Evolutionary conservation across 768 basidiomycete genomes (phyloP).

Genomic region (Suillus luteus): DNA sequence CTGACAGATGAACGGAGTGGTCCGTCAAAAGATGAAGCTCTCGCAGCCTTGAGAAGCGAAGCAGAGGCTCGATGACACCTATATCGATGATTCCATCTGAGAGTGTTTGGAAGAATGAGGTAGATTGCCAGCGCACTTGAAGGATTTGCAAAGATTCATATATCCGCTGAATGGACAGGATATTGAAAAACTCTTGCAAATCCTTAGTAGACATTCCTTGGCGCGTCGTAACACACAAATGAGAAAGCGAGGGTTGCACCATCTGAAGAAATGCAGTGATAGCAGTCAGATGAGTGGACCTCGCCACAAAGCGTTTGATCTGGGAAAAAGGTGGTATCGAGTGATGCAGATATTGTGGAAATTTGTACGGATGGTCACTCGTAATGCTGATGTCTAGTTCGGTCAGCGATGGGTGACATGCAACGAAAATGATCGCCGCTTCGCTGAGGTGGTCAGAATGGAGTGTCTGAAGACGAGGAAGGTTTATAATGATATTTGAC

Average conservation of each 20-base stretch:
- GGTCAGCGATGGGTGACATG: not conserved
- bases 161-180: not conserved
- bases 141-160: not conserved
- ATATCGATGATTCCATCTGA: not conserved
- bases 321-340: not conserved
- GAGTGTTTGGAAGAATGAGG: not conserved
- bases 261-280: not conserved
- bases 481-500: not conserved
- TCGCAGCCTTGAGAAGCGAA: not conserved
- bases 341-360: not conserved
- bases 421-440: not conserved
- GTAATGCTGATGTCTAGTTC: not conserved
- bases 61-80: not conserved
- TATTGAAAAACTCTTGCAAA: not conserved
- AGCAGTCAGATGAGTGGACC: not conserved
- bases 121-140: not conserved
- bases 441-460: not conserved
- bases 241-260: not conserved
- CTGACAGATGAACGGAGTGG: not conserved
- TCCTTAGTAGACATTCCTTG: not conserved
- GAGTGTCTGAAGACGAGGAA: not conserved
- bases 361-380: not conserved
- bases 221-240: not conserved
- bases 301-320: not conserved
- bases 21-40: not conserved